Evolutionary conservation across 306 rosid species (phyloP).

Genomic region (Cucumis melo): DNA sequence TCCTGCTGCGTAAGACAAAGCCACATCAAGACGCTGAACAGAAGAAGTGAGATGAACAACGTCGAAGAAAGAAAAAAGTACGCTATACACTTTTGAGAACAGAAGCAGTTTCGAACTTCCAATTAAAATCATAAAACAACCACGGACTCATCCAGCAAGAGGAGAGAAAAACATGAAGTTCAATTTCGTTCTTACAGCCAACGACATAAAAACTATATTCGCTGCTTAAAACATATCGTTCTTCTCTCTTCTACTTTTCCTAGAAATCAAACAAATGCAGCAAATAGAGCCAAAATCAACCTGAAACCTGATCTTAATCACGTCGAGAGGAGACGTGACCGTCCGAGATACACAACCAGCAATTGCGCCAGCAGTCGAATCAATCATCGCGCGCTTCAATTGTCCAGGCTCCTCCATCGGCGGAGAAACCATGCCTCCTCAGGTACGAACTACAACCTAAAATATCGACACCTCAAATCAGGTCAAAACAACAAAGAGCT

Average conservation of each 20-base stretch:
- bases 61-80: background rate
- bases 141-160: background rate
- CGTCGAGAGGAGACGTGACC: constrained; percentile 89
- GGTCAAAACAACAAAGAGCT: background rate
- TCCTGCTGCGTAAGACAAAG: background rate
- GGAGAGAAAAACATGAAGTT: background rate
- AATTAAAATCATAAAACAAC: background rate
- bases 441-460: constrained; percentile 18
- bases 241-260: background rate
- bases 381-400: constrained; percentile 50
- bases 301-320: constrained; percentile 94
- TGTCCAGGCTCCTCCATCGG: constrained; percentile 62
- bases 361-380: constrained; percentile 67
- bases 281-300: constrained; percentile 14
- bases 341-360: constrained; percentile 82
- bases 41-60: background rate
- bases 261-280: background rate
- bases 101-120: background rate
- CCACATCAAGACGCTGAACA: background rate
- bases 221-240: background rate
- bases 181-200: background rate
- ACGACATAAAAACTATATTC: background rate
- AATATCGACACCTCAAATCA: background rate
- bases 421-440: constrained; percentile 16
- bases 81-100: background rate